phyloP scores from a whole-genome alignment of 2,329 filamentous ascomycete species.

The Fusarium robinianum region DNA sequence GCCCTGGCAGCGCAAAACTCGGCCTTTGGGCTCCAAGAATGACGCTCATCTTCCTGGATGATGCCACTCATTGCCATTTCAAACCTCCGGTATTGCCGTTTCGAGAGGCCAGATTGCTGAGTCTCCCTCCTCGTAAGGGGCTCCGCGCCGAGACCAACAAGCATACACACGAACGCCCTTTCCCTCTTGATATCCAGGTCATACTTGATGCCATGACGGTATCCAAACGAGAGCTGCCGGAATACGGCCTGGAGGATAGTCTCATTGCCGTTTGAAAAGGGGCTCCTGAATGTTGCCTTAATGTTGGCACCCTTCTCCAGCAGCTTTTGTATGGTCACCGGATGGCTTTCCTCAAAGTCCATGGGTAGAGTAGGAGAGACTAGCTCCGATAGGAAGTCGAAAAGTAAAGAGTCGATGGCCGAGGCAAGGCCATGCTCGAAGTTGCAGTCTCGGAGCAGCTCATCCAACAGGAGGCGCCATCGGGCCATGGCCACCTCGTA shows the following conservation, averaged over 20 bases:
- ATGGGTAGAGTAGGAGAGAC: not conserved
- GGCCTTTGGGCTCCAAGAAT: too few relatives aligned
- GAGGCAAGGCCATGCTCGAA: not conserved
- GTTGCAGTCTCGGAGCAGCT: too few relatives aligned
- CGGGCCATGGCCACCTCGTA: not conserved
- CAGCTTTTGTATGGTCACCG: not conserved
- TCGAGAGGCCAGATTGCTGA: too few relatives aligned
- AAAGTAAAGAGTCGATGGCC: not conserved
- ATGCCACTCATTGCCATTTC: too few relatives aligned
- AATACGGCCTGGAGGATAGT: too few relatives aligned
- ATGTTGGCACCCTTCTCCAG: not conserved
- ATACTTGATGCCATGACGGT: too few relatives aligned
- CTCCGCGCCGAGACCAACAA: not conserved
- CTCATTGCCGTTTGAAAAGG: too few relatives aligned
- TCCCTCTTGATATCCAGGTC: not conserved
- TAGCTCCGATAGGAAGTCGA: not conserved
- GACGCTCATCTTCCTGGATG: too few relatives aligned
- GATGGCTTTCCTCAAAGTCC: not conserved
- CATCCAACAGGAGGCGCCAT: not conserved
- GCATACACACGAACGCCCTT: not conserved
- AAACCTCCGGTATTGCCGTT: too few relatives aligned
- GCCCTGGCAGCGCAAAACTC: too few relatives aligned
- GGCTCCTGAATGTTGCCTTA: not conserved
- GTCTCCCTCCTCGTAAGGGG: too few relatives aligned
- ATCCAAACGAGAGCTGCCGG: too few relatives aligned